Base-by-base conservation (phyloP, 1,139 yeast genomes). In the Sugiyamaella xylanicola region DNA sequence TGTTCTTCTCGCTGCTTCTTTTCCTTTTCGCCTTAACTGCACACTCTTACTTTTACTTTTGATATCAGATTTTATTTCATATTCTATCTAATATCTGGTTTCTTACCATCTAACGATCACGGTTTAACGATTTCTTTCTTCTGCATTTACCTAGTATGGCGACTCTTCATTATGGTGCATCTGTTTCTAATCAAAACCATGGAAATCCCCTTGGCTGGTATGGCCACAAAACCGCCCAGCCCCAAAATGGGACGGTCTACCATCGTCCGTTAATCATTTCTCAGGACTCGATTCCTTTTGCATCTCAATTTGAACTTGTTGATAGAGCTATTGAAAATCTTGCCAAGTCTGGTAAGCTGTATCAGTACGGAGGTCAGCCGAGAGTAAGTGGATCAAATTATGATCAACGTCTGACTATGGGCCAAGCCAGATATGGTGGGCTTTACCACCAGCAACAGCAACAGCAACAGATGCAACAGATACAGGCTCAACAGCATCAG, bases 281-380 rank as follows among this genome's bases (percentile, higher is more conserved):
- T 4, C 56, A 37, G 13, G 55, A 55, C 15, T 20, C 58, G 35
- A 43, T 56, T 32, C 56, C 59, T 5, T 56, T 56, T 56, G 51
- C 54, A 45, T 39, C 59, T 36, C 59, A 56, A 47, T 17, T 56
- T 29, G 56, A 56, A 32, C 27, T 55, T 43, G 54, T 59, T 21
- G 59, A 59, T 44, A 44, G 54, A 41, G 58, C 61, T 22, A 50
- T 55, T 22, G 56, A 55, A 8, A 42, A 51, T 41, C 53, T 59
- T 22, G 57, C 59, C 21, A 56, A 49, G 41, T 41, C 52, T 39
- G 56, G 57, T 2, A 56, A 53, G 42, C 47, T 53, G 4, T 53
- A 53, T 39, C 39, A 48, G 1, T 53, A 56, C 46, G 52, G 52
- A 16, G 29, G 11, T 17, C 47, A 43, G 15, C 19, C 40, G 17